phyloP scores from a whole-genome alignment of 1,284 basidiomycete genomes.

The Pseudozyma tsukubaensis region DNA sequence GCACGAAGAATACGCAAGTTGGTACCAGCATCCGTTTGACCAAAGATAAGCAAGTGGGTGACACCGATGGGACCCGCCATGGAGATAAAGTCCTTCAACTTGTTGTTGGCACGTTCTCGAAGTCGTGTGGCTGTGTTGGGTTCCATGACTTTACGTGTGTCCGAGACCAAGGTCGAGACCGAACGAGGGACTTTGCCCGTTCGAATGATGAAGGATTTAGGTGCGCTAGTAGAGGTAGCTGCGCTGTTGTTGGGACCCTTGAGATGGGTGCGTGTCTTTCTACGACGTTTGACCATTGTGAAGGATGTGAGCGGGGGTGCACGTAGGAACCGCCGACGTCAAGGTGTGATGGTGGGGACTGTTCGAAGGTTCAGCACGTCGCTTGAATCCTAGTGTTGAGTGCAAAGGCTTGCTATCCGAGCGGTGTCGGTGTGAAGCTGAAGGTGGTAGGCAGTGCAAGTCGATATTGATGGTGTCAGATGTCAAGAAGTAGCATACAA shows the following conservation, averaged over 20 bases:
- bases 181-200: slow-evolving; percentile 90
- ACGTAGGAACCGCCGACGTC: slow-evolving; percentile 1
- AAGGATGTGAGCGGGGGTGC: not conserved
- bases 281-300: slow-evolving; percentile 50
- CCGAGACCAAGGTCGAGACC: slow-evolving; percentile 87
- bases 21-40: slow-evolving; percentile 74
- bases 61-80: slow-evolving; percentile 92
- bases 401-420: not conserved
- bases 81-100: slow-evolving; percentile 91
- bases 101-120: slow-evolving; percentile 86
- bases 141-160: slow-evolving; percentile 95
- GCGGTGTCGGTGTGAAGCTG: not conserved
- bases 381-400: no score
- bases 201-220: slow-evolving; percentile 84
- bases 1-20: slow-evolving; percentile 85
- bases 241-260: slow-evolving; percentile 62
- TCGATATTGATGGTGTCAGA: not conserved
- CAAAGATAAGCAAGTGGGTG: slow-evolving; percentile 90
- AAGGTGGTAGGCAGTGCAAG: not conserved
- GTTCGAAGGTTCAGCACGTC: no score
- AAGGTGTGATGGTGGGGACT: not conserved
- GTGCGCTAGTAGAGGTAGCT: slow-evolving; percentile 59
- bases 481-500: no score
- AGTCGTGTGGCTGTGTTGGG: slow-evolving; percentile 94
- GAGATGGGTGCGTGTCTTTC: slow-evolving; percentile 66